Conservation (phyloP, 805 yeast species). For the Hemisphaericaspora nanyangensis region DNA sequence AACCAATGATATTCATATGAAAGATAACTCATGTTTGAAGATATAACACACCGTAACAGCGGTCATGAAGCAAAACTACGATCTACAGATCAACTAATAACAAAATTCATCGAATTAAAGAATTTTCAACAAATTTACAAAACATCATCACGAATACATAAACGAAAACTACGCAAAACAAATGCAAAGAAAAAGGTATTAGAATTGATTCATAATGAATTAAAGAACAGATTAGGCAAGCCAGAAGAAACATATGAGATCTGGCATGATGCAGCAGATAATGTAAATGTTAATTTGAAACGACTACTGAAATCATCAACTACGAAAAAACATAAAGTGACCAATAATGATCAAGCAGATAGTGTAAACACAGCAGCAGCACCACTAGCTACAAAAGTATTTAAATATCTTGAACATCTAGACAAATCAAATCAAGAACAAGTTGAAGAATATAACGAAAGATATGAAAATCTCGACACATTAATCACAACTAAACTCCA, state of each 20-base stretch:
- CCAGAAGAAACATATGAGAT: conserved; percentile 34
- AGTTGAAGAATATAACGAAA: conserved; percentile 5
- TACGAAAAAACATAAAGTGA: background rate
- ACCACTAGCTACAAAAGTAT: background rate
- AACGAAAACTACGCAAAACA: conserved; percentile 9
- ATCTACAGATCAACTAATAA: conserved; percentile 6
- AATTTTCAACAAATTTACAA: conserved; percentile 12
- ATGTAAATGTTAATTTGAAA: conserved; percentile 2
- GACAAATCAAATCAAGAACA: background rate
- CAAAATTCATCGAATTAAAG: conserved; percentile 16
- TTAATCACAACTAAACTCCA: conserved; percentile 7
- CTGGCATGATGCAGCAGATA: conserved; percentile 22
- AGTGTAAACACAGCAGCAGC: background rate
- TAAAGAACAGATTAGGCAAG: conserved; percentile 16
- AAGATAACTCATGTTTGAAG: conserved; percentile 11
- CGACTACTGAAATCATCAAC: background rate
- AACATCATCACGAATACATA: conserved; percentile 4
- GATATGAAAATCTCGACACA: conserved; percentile 3
- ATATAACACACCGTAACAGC: conserved; percentile 5
- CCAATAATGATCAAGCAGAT: background rate
- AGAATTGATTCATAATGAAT: conserved; percentile 20
- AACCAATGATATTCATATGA: too few relatives aligned
- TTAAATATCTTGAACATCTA: background rate
- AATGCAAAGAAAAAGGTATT: conserved; percentile 13
- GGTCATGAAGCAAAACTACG: conserved; percentile 4